A percentile compares a stretch with the other conserved stretches of the same genome.
phyloP scores from a whole-genome alignment of 108 stramenopile genomes.

The Fragilaria crotonensis region DNA sequence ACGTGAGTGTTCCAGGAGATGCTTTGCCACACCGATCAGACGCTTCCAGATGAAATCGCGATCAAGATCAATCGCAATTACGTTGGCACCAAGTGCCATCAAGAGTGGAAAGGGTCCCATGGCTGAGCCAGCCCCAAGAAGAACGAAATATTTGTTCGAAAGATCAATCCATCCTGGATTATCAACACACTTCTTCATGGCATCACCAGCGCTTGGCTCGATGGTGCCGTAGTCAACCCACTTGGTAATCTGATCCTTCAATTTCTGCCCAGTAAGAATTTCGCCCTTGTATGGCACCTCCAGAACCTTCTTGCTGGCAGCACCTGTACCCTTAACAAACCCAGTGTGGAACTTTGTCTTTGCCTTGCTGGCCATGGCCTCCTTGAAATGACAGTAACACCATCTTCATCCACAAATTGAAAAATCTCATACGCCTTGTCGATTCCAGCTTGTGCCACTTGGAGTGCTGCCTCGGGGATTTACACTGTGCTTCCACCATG shows the following conservation, averaged over 20 bases:
- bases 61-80: slow-evolving; percentile 76
- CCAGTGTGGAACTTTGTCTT: slow-evolving; percentile 53
- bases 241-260: slow-evolving; percentile 49
- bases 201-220: slow-evolving; percentile 65
- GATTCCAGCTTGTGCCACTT: slow-evolving; percentile 62
- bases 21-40: slow-evolving; percentile 41
- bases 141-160: slow-evolving; percentile 68
- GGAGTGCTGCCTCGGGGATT: slow-evolving; percentile 58
- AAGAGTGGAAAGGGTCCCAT: slow-evolving; percentile 79
- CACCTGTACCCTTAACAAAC: slow-evolving; percentile 35
- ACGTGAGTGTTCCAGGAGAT: slow-evolving; percentile 66
- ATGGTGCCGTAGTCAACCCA: slow-evolving; percentile 77
- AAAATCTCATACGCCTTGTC: slow-evolving; percentile 56
- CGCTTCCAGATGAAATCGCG: slow-evolving; percentile 62
- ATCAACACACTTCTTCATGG: slow-evolving; percentile 46
- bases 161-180: slow-evolving; percentile 56
- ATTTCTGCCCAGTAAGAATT: slow-evolving; percentile 42
- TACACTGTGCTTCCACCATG: slow-evolving; percentile 81
- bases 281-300: slow-evolving; percentile 66
- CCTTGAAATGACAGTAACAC: slow-evolving; percentile 30
- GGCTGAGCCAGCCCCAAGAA: slow-evolving; percentile 81
- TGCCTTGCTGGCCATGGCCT: slow-evolving; percentile 49
- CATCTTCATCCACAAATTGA: slow-evolving; percentile 55
- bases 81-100: slow-evolving; percentile 74
- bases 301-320: slow-evolving; percentile 17